Conservation (phyloP, 1,139 yeast species). For the Magnusiomyces magnusii region DNA sequence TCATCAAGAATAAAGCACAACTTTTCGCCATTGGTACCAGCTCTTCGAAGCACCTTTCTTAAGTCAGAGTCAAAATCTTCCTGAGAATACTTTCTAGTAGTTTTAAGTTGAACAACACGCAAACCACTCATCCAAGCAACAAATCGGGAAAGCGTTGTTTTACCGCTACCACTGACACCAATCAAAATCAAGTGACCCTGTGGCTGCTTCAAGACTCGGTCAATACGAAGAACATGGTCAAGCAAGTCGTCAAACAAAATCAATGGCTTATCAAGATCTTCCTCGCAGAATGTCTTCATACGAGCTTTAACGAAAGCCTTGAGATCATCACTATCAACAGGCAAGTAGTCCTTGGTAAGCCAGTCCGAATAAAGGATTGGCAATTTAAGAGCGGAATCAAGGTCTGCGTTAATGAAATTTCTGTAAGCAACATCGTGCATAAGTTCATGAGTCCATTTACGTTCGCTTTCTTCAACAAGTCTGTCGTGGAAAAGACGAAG, state of each 20-base stretch:
- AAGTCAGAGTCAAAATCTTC: conserved; percentile 62
- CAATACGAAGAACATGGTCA: conserved; percentile 71
- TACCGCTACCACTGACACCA: conserved; percentile 85
- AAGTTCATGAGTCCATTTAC: conserved; percentile 44
- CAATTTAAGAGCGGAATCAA: conserved; percentile 33
- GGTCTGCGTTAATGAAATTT: conserved; percentile 45
- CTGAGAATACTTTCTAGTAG: conserved; percentile 48
- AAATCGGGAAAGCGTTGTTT: conserved; percentile 66
- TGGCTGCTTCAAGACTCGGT: conserved; percentile 72
- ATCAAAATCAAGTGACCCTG: conserved; percentile 88
- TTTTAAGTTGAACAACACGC: conserved; percentile 50
- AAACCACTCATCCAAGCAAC: conserved; percentile 92
- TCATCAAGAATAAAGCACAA: conserved; percentile 77
- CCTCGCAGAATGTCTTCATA: conserved; percentile 62
- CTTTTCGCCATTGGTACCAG: conserved; percentile 52
- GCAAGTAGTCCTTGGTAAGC: conserved; percentile 56
- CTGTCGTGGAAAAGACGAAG: conserved; percentile 71
- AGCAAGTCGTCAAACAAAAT: conserved; percentile 64
- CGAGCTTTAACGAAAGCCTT: conserved; percentile 54
- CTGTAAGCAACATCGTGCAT: conserved; percentile 36
- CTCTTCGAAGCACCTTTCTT: conserved; percentile 43
- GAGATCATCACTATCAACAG: conserved; percentile 47
- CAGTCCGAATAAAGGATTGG: conserved; percentile 69
- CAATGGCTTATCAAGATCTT: conserved; percentile 52
- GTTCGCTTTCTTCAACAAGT: conserved; percentile 44